Evolutionary conservation across 768 basidiomycete genomes (phyloP).

Genomic region (Asterophora parasitica): DNA sequence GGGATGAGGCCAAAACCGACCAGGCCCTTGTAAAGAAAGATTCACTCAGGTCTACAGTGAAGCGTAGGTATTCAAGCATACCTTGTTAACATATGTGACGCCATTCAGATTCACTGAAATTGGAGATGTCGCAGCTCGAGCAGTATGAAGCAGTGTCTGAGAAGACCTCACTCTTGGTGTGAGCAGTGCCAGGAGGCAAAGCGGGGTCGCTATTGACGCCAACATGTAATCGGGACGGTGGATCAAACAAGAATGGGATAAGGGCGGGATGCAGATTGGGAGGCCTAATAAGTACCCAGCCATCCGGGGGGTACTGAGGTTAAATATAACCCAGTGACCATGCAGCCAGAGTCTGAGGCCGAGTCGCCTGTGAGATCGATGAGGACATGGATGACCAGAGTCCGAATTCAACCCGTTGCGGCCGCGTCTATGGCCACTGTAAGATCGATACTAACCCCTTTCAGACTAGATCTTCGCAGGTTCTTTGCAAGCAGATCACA

Average conservation of each 20-base stretch:
- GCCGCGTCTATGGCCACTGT: too few species aligned
- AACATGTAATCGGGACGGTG: neutral
- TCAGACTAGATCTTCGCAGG: too few species aligned
- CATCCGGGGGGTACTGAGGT: too few species aligned
- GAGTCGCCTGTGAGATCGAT: too few species aligned
- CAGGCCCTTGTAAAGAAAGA: slow-evolving; percentile 34
- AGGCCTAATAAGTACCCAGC: too few species aligned
- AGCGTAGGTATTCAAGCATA: neutral
- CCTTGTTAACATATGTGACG: slow-evolving; percentile 15
- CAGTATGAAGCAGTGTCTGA: neutral
- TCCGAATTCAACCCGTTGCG: too few species aligned
- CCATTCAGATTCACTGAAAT: slow-evolving; percentile 8
- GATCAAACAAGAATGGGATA: neutral
- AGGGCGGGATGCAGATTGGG: neutral
- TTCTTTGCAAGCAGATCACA: too few species aligned
- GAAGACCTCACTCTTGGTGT: neutral
- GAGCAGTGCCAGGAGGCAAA: slow-evolving; percentile 1
- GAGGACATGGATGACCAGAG: too few species aligned
- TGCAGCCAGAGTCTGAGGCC: too few species aligned
- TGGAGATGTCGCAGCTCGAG: slow-evolving; percentile 6
- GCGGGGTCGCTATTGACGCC: neutral
- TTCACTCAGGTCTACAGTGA: neutral
- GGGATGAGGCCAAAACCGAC: slow-evolving; percentile 62
- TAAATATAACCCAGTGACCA: too few species aligned
- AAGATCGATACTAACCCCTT: too few species aligned